A percentile compares a stretch with the other conserved stretches of the same genome.
Conservation (phyloP, 495 filamentous ascomycete genomes). For the Penicillium longicatenatum region DNA sequence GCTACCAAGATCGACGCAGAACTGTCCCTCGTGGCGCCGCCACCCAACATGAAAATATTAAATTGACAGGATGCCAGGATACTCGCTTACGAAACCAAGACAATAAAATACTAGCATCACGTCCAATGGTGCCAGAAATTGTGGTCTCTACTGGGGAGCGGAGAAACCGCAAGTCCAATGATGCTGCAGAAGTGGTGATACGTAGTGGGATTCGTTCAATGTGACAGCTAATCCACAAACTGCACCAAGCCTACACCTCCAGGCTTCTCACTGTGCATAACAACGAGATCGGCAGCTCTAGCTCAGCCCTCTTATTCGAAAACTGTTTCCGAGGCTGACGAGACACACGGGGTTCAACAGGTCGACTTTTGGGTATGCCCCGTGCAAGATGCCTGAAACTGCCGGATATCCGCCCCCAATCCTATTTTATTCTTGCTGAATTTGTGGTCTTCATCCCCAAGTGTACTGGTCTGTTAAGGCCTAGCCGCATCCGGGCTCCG, state of each 20-base stretch:
- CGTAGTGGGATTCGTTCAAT: slow-evolving; percentile 16
- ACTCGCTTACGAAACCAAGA: neutral
- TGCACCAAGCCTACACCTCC: neutral
- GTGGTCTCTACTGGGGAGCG: neutral
- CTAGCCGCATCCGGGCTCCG: slow-evolving; percentile 16
- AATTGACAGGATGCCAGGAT: neutral
- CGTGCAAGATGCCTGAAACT: slow-evolving; percentile 9
- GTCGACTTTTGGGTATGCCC: slow-evolving; percentile 6
- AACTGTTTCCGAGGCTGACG: neutral
- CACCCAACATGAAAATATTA: neutral
- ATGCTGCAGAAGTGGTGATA: slow-evolving; percentile 5
- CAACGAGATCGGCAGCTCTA: slow-evolving; percentile 2
- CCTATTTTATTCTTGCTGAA: neutral
- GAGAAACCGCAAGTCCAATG: slow-evolving; percentile 7
- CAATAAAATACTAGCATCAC: neutral
- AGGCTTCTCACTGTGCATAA: slow-evolving; percentile 11
- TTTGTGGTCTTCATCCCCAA: neutral
- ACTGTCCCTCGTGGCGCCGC: slow-evolving; percentile 4
- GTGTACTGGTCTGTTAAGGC: slow-evolving; percentile 7
- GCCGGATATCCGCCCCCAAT: neutral
- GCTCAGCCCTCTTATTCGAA: neutral
- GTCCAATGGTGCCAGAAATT: neutral
- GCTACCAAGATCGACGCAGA: neutral
- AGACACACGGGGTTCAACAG: slow-evolving; percentile 7
- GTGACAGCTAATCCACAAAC: slow-evolving; percentile 4